Evolutionary conservation across 2,329 filamentous ascomycete species (phyloP).

Genomic region (Ceratocystis harringtonii): DNA sequence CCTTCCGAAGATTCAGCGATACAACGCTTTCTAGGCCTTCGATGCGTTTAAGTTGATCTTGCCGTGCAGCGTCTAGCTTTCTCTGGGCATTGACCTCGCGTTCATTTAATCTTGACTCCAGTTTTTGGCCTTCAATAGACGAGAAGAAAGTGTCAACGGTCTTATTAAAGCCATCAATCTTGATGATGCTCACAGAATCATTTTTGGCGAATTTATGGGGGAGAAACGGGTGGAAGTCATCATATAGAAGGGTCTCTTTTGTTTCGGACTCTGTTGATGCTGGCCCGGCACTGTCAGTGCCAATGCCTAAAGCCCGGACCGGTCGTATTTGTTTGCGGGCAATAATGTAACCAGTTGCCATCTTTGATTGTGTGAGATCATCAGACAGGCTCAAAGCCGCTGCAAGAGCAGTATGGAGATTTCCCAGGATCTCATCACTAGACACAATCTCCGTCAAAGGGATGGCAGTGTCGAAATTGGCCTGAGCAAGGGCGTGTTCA

Average conservation of each 20-base stretch:
- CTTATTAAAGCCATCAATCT: constrained; percentile 76
- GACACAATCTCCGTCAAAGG: constrained; percentile 56
- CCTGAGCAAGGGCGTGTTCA: constrained; percentile 64
- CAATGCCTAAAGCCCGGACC: not conserved
- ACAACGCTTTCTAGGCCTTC: constrained; percentile 72
- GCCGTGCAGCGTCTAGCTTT: constrained; percentile 70
- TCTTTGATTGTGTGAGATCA: constrained; percentile 49
- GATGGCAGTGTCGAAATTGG: constrained; percentile 51
- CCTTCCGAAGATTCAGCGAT: constrained; percentile 71
- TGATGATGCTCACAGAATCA: constrained; percentile 49
- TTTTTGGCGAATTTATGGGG: constrained; percentile 65
- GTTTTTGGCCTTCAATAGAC: constrained; percentile 82
- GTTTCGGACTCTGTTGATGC: constrained; percentile 23
- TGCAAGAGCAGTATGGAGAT: constrained; percentile 51
- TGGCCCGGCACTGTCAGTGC: constrained; percentile 17
- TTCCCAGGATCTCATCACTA: constrained; percentile 47
- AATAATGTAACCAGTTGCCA: constrained; percentile 73
- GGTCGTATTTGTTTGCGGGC: constrained; percentile 38
- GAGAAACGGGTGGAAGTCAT: constrained; percentile 89
- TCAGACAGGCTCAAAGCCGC: constrained; percentile 56
- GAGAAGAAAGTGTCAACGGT: constrained; percentile 96
- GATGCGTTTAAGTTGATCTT: constrained; percentile 72
- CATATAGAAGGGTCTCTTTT: constrained; percentile 51
- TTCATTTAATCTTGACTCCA: constrained; percentile 71
- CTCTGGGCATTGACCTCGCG: constrained; percentile 65